Evolutionary conservation across 2,329 filamentous ascomycete species (phyloP).

Genomic region (Diaporthe batatas): DNA sequence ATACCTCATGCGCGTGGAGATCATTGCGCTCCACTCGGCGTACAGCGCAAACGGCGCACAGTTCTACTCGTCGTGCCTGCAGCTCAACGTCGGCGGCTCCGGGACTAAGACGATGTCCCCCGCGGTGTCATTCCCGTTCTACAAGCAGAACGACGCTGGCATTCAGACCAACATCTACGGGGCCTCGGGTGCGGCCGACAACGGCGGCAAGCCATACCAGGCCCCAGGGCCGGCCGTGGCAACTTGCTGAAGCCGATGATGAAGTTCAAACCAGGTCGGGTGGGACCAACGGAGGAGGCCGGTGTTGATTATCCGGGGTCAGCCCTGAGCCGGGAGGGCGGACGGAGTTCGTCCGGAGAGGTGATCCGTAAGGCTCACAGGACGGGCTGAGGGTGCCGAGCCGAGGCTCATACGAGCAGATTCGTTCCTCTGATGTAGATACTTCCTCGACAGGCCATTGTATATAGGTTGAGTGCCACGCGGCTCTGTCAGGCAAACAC

Average conservation of each 20-base stretch:
- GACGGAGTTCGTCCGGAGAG: background rate
- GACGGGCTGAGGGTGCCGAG: slow-evolving; percentile 1
- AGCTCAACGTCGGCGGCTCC: slow-evolving; percentile 56
- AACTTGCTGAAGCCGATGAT: slow-evolving; percentile 46
- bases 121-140: slow-evolving; percentile 61
- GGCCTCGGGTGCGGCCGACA: slow-evolving; percentile 56
- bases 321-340: background rate
- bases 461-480: slow-evolving; percentile 11
- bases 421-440: slow-evolving; percentile 12
- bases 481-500: background rate
- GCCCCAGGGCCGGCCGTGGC: slow-evolving; percentile 54
- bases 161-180: slow-evolving; percentile 64
- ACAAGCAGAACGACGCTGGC: slow-evolving; percentile 58
- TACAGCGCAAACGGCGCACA: slow-evolving; percentile 53
- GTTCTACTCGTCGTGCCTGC: slow-evolving; percentile 61
- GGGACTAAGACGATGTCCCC: slow-evolving; percentile 51
- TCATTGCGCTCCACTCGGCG: slow-evolving; percentile 66
- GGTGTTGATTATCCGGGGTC: background rate
- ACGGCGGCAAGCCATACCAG: slow-evolving; percentile 55
- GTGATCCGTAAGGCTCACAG: background rate
- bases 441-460: slow-evolving; percentile 20
- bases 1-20: slow-evolving; percentile 68
- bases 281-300: background rate
- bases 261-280: background rate
- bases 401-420: slow-evolving; percentile 3